phyloP scores from a whole-genome alignment of 768 basidiomycete species.

The Tricholoma flavovirens region DNA sequence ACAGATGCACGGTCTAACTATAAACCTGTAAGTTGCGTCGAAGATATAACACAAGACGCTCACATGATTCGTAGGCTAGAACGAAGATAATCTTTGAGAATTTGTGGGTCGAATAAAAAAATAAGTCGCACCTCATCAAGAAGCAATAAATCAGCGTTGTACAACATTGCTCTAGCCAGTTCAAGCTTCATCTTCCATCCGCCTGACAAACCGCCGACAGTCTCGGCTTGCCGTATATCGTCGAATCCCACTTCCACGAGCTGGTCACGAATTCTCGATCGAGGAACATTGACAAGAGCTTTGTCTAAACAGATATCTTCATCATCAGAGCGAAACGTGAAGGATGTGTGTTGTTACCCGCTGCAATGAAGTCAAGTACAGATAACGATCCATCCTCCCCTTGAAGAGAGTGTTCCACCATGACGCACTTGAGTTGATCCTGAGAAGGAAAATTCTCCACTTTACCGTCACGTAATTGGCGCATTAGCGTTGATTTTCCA shows the following conservation, averaged over 20 bases:
- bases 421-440: slow-evolving; percentile 79
- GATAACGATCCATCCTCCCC: slow-evolving; percentile 83
- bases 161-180: slow-evolving; percentile 92
- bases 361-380: slow-evolving; percentile 86
- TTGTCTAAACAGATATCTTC: slow-evolving; percentile 45
- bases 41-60: slow-evolving; percentile 21
- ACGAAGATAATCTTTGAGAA: slow-evolving; percentile 2
- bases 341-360: slow-evolving; percentile 43
- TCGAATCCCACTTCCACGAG: slow-evolving; percentile 89
- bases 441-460: slow-evolving; percentile 94
- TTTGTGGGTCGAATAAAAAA: neutral
- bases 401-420: slow-evolving; percentile 97
- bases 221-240: slow-evolving; percentile 74
- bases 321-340: neutral
- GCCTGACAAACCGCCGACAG: slow-evolving; percentile 87
- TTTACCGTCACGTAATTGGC: slow-evolving; percentile 91
- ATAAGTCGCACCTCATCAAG: slow-evolving; percentile 68
- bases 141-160: slow-evolving; percentile 81
- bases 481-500: slow-evolving; percentile 94
- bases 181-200: slow-evolving; percentile 99
- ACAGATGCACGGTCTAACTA: slow-evolving; percentile 83
- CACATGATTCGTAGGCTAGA: slow-evolving; percentile 86
- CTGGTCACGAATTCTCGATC: slow-evolving; percentile 70
- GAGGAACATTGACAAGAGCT: slow-evolving; percentile 54
- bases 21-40: neutral